Evolutionary conservation across 352 stramenopile species (phyloP), one percentile per base, ranked within the genome.

Genomic region (Globisporangium barbulae): DNA sequence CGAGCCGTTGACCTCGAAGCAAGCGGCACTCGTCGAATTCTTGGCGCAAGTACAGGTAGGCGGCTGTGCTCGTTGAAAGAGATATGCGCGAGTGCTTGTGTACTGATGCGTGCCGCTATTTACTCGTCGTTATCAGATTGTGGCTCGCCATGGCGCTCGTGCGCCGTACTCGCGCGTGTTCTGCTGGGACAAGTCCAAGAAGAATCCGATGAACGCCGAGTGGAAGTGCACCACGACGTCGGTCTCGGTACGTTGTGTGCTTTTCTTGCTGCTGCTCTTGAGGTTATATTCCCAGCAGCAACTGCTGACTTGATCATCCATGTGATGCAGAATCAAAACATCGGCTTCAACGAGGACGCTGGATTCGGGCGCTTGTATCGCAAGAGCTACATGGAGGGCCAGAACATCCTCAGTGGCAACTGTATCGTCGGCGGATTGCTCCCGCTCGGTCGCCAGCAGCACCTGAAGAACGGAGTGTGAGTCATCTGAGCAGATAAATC

Each of bases 371-470:
- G 87, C 3, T 63, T 95, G 66, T 95, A 93, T 67, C 72, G 73
- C 59, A 95, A 95, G 67, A 75, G 72, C 25, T 95, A 94, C 71
- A 72, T 92, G 63, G 66, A 85, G 33, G 75, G 82, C 15, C 70
- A 80, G 69, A 95, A 95, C 62, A 90, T 91, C 48, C 73, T 95
- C 33, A 80, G 76, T 15, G 87, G 87, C 39, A 79, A 85, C 57
- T 95, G 87, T 52, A 63, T 88, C 19, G 72, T 95, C 57, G 87
- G 87, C 19, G 83, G 79, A 7, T 52, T 95, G 64, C 81, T 95
- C 1, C 81, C 79, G 3, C 65, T 86, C 15, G 87, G 87, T n/a
- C 83, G 85, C 48, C 71, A 93, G 52, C 87, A 95, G 64, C 87
- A 95, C 67, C 85, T 79, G 33, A 77, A 74, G 21, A 92, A 93